A percentile compares a stretch with the other conserved stretches of the same genome.
These are phyloP conservation scores for Galerina sulciceps DNA, from an alignment of 768 basidiomycete genomes.

Conservation along the genomic window DNA sequence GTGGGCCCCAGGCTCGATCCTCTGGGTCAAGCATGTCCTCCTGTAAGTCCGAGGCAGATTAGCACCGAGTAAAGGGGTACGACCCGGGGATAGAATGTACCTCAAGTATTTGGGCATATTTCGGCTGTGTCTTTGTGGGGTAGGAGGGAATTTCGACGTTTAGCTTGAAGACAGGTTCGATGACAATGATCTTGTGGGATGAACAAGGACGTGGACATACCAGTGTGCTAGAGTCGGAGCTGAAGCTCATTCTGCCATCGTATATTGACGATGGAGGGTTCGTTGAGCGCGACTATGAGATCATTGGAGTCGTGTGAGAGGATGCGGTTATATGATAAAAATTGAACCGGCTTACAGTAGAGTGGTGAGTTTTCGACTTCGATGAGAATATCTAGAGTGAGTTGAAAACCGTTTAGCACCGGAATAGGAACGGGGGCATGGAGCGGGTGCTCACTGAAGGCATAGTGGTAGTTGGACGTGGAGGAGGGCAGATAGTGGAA, in stretches of 20 bases:
- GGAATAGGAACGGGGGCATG: neutral
- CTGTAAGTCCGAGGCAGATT: slow-evolving; percentile 13
- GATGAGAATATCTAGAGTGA: slow-evolving; percentile 14
- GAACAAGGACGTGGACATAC: slow-evolving; percentile 12
- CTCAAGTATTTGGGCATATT: slow-evolving; percentile 13
- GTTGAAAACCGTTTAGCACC: neutral
- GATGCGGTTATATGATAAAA: neutral
- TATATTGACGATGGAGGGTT: slow-evolving; percentile 22
- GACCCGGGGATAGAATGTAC: slow-evolving; percentile 8
- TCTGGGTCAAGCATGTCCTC: slow-evolving; percentile 39
- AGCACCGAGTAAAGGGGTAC: slow-evolving; percentile 9
- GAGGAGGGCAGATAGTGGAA: neutral
- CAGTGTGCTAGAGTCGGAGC: slow-evolving; percentile 28
- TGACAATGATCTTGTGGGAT: neutral
- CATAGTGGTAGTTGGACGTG: slow-evolving; percentile 2
- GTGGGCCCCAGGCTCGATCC: slow-evolving; percentile 42
- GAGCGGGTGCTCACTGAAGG: slow-evolving; percentile 10
- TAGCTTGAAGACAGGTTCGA: neutral
- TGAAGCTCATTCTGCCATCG: slow-evolving; percentile 29
- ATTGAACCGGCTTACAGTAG: slow-evolving; percentile 10
- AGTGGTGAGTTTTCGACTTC: slow-evolving; percentile 8
- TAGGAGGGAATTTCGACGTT: slow-evolving; percentile 18
- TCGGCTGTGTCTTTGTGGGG: slow-evolving; percentile 9
- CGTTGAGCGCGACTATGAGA: slow-evolving; percentile 16
- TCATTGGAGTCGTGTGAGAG: slow-evolving; percentile 14